A percentile compares a stretch with the other conserved stretches of the same genome.
These are phyloP conservation scores for Solanum ossicruentum DNA, from an alignment of 257 asterid genomes.

Conservation along the genomic window DNA sequence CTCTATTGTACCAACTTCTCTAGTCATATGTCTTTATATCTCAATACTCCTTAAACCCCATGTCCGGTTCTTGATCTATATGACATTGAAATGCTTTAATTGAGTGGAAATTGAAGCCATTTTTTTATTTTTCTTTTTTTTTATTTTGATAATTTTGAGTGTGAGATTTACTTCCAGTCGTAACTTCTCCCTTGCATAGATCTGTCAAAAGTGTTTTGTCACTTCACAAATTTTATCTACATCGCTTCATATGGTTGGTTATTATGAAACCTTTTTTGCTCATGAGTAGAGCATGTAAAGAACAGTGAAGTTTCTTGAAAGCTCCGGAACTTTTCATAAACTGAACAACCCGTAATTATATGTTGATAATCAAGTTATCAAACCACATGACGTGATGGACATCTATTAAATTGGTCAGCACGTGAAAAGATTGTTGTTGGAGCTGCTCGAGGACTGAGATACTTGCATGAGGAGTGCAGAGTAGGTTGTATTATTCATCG, in stretches of 20 bases:
- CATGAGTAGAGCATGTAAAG: not conserved
- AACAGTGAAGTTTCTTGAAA: not conserved
- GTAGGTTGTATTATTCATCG: slow-evolving; percentile 92
- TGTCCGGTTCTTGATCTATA: not conserved
- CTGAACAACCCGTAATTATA: not conserved
- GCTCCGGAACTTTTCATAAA: not conserved
- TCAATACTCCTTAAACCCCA: not conserved
- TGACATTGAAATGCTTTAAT: not conserved
- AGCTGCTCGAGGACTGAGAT: slow-evolving; percentile 89
- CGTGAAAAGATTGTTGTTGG: slow-evolving; percentile 70
- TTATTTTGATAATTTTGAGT: not conserved
- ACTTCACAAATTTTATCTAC: not conserved
- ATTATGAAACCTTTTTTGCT: not conserved
- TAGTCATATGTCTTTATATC: not conserved
- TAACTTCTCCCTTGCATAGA: not conserved
- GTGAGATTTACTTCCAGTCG: not conserved
- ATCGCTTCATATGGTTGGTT: not conserved
- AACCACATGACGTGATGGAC: slow-evolving; percentile 29
- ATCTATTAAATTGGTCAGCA: slow-evolving; percentile 55
- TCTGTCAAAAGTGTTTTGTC: not conserved
- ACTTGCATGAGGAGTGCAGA: slow-evolving; percentile 93
- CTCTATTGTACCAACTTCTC: slow-evolving; percentile 47
- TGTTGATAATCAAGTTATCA: not conserved
- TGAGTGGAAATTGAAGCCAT: not conserved
- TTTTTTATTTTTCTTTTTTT: not conserved